Conservation (phyloP, 1,284 basidiomycete species). For the Cutaneotrichosporon spelunceum region DNA sequence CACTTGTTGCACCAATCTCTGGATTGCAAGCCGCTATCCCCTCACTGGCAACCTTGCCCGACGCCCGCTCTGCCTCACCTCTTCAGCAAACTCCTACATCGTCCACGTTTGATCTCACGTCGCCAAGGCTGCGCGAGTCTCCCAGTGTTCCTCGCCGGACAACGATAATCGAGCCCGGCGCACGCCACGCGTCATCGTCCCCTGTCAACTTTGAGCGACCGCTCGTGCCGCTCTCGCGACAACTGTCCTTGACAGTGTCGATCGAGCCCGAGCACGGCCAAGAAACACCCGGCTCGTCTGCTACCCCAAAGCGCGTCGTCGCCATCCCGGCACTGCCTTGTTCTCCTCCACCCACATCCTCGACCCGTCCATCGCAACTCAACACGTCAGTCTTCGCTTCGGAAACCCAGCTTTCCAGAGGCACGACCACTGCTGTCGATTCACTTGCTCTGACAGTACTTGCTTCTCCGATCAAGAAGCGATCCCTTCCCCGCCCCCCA, state of each 20-base stretch:
- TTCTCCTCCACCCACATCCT: neutral
- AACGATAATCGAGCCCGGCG: conserved; percentile 32
- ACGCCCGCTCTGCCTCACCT: conserved; percentile 15
- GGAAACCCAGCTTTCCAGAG: conserved; percentile 1
- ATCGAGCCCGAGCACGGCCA: neutral
- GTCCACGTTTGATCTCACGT: conserved; percentile 19
- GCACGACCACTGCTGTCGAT: conserved; percentile 7
- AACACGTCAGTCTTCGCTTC: conserved; percentile 5
- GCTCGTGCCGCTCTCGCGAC: neutral
- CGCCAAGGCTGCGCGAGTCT: conserved; percentile 32
- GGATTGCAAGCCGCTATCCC: conserved; percentile 9
- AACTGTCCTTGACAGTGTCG: neutral
- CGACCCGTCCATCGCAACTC: neutral
- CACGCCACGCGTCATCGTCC: conserved; percentile 10
- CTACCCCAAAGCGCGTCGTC: conserved; percentile 4
- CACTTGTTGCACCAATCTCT: neutral
- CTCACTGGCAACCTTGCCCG: conserved; percentile 5
- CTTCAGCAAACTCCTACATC: conserved; percentile 16
- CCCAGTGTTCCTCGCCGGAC: conserved; percentile 37
- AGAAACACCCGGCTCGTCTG: conserved; percentile 7
- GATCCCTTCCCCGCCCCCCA: conserved; percentile 14
- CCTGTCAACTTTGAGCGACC: neutral
- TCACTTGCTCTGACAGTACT: neutral
- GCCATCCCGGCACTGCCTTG: neutral
- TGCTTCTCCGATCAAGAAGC: conserved; percentile 9